phyloP scores from a whole-genome alignment of 2,329 filamentous ascomycete species.

The Tolypocladium ophioglossoides region DNA sequence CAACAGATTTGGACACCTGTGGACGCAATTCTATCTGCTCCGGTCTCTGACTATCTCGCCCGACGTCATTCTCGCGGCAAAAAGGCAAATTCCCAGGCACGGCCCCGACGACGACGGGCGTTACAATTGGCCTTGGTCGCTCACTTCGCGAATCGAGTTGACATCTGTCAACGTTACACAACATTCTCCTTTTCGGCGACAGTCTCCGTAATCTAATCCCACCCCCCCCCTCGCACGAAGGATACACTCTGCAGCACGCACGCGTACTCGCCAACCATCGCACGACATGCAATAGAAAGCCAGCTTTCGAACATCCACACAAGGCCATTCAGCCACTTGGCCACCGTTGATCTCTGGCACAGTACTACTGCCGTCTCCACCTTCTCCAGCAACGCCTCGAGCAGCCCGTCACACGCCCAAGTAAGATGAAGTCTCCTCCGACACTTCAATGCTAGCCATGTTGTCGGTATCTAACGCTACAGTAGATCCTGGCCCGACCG shows the following conservation, averaged over 20 bases:
- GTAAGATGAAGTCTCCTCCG: neutral
- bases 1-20: neutral
- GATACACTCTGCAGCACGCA: neutral
- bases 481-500: neutral
- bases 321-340: constrained; percentile 1
- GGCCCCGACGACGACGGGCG: neutral
- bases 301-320: constrained; percentile 1
- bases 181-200: neutral
- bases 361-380: neutral
- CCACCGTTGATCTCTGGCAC: neutral
- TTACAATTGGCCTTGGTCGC: neutral
- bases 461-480: neutral
- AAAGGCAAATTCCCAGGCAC: neutral
- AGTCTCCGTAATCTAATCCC: neutral
- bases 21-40: too few relatives aligned
- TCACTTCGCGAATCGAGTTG: neutral
- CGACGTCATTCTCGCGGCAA: neutral
- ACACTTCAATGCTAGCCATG: neutral
- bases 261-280: constrained; percentile 3
- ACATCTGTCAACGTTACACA: constrained; percentile 2
- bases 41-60: neutral
- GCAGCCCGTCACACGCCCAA: neutral
- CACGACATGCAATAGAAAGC: constrained; percentile 11
- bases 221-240: neutral
- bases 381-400: neutral